Percentiles rank a stretch among this genome's conserved stretches.
Evolutionary conservation across 306 rosid genomes (phyloP).

Genomic region (Quercus alba): DNA sequence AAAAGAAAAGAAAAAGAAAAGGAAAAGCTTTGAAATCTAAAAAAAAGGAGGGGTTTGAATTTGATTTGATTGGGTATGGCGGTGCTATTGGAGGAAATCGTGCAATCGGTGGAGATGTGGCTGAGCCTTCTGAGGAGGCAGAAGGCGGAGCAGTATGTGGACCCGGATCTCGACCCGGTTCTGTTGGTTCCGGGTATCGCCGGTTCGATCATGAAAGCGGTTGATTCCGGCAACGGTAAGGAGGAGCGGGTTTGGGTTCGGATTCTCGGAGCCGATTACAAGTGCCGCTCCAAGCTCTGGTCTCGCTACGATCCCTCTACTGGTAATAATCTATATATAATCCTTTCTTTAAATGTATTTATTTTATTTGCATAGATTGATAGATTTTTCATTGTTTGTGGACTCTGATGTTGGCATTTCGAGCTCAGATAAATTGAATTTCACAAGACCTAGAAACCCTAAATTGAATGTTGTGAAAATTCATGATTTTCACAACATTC

Average conservation of each 20-base stretch:
- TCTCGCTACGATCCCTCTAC: slow-evolving; percentile 80
- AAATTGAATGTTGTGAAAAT: background rate
- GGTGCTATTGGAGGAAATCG: slow-evolving; percentile 57
- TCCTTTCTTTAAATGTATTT: background rate
- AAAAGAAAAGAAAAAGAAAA: too few relatives aligned
- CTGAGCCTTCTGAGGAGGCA: slow-evolving; percentile 41
- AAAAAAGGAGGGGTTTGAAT: background rate
- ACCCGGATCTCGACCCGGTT: slow-evolving; percentile 85
- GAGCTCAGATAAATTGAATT: background rate
- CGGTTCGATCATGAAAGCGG: slow-evolving; percentile 79
- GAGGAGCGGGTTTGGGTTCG: slow-evolving; percentile 93
- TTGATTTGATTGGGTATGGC: slow-evolving; percentile 43
- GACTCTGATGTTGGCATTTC: background rate
- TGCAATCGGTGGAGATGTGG: slow-evolving; percentile 77
- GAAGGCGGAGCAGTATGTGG: slow-evolving; percentile 56
- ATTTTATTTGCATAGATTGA: background rate
- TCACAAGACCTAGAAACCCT: background rate
- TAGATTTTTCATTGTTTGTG: background rate
- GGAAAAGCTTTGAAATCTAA: too few relatives aligned
- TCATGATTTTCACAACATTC: too few relatives aligned
- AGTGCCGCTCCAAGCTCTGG: slow-evolving; percentile 83
- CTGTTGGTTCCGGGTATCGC: slow-evolving; percentile 83
- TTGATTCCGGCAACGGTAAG: slow-evolving; percentile 38
- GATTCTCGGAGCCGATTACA: slow-evolving; percentile 68
- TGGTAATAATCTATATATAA: slow-evolving; percentile 33